Evolutionary conservation across 306 rosid genomes (phyloP).

Genomic region (Rosa rugosa): DNA sequence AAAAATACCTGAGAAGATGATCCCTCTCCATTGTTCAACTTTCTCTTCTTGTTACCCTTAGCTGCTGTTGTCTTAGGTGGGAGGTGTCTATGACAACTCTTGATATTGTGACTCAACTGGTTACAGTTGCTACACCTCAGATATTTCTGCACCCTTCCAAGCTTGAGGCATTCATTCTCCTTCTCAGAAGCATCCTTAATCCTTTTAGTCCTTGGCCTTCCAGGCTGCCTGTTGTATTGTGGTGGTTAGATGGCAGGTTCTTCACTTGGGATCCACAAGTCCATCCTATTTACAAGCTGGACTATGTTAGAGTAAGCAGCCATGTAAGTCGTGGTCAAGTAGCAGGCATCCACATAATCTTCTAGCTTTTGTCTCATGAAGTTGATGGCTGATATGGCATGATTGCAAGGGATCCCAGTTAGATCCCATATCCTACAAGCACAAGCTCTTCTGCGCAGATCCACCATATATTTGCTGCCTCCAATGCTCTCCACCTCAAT

Average conservation of each 20-base stretch:
- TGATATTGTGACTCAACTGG: not conserved
- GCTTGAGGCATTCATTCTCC: too few species aligned
- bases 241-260: not conserved
- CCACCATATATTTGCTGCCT: not conserved
- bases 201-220: not conserved
- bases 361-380: not conserved
- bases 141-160: not conserved
- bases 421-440: not conserved
- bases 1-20: too few species aligned
- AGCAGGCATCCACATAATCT: not conserved
- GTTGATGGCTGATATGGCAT: too few species aligned
- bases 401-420: not conserved
- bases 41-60: not conserved
- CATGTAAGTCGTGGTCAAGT: not conserved
- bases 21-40: too few species aligned
- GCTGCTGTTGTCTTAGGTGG: not conserved
- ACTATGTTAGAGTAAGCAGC: not conserved
- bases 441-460: too few species aligned
- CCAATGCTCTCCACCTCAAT: not conserved
- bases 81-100: not conserved
- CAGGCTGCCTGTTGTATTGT: not conserved
- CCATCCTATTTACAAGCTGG: not conserved
- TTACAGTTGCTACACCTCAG: not conserved
- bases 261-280: not conserved
- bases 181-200: not conserved